Base-by-base conservation (phyloP, 768 basidiomycete genomes). In the Pleurotus ostreatus region DNA sequence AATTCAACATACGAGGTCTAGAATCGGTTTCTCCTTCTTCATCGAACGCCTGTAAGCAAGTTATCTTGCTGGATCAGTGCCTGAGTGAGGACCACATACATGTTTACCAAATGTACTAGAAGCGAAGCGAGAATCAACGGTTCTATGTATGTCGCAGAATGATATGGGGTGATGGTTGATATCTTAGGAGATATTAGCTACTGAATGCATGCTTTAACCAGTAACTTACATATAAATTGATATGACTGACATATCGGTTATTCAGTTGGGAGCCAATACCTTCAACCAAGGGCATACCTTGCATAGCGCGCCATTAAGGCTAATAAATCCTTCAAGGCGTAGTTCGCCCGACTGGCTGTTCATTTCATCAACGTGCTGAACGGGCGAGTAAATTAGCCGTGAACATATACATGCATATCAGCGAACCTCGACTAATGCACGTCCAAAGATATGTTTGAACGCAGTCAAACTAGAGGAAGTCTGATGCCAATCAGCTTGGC, bases 321-420 rank as follows among this genome's bases (percentile, higher is more conserved):
- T 90, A 55, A 97, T 84, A 66, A 98, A 98, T 0, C 96, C 96
- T 56, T 86, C 75, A 6, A 92, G 71, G 44, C 68, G 79, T 63
- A 88, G 69, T 13, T 75, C 71, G 7, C 73, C 85, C n/a, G 69
- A 75, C 34, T 62, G 64, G 1, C 76, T 69, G 25, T 82, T 62
- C 48, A 94, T 77, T 55, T 81, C 78, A 59, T 93, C 87, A 6
- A 89, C 79, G 61, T 86, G 80, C 91, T 94, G 62, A 40, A n/a
- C 16, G 41, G 53, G 20, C 48, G 12, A 51, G 30, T 37, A 12
- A 41, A 26, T 20, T 46, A 49, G n/a, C 2, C 39, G 30, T 34
- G 9, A 34, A 48, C 58, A 26, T 12, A 52, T n/a, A 41, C 46
- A n/a, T 4, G 13, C 26, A 25, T 49, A 26, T 40, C 13, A 12